Evolutionary conservation across 1,284 basidiomycete species (phyloP).

Genomic region (Neotropicomus parvogracilis): DNA sequence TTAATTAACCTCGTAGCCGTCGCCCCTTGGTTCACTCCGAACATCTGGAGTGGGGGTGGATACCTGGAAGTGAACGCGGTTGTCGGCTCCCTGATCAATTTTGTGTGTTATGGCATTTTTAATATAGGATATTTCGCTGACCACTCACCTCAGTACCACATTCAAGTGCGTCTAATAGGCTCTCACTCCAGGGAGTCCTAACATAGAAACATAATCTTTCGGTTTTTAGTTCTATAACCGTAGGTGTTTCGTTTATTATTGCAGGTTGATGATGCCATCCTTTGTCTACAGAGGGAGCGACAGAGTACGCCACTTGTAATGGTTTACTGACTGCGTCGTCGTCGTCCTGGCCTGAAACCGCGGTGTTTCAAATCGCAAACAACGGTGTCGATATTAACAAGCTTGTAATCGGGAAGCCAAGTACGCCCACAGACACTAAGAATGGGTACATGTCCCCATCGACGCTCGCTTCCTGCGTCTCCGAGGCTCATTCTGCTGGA

Average conservation of each 20-base stretch:
- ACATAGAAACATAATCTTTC: not conserved
- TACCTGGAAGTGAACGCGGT: conserved; percentile 52
- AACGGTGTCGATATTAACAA: conserved; percentile 2
- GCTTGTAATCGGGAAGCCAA: conserved; percentile 3
- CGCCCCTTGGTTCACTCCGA: conserved; percentile 31
- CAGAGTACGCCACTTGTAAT: not conserved
- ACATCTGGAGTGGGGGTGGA: conserved; percentile 39
- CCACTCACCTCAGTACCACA: not conserved
- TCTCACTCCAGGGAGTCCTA: not conserved
- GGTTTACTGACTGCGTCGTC: not conserved
- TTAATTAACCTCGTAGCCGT: conserved; percentile 13
- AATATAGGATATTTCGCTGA: not conserved
- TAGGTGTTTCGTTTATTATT: not conserved
- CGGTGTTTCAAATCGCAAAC: not conserved
- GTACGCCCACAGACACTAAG: not conserved
- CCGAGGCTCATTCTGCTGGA: not conserved
- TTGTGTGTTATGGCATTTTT: conserved; percentile 27
- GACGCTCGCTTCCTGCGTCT: not conserved
- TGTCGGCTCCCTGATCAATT: conserved; percentile 57
- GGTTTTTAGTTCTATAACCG: conserved; percentile 4
- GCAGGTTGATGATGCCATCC: not conserved
- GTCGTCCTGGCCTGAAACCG: not conserved
- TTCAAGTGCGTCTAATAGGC: not conserved
- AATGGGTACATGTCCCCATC: not conserved
- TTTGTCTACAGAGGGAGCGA: not conserved